Evolutionary conservation across 176 grass and related monocot species (phyloP).

Genomic region (Chloris gayana): DNA sequence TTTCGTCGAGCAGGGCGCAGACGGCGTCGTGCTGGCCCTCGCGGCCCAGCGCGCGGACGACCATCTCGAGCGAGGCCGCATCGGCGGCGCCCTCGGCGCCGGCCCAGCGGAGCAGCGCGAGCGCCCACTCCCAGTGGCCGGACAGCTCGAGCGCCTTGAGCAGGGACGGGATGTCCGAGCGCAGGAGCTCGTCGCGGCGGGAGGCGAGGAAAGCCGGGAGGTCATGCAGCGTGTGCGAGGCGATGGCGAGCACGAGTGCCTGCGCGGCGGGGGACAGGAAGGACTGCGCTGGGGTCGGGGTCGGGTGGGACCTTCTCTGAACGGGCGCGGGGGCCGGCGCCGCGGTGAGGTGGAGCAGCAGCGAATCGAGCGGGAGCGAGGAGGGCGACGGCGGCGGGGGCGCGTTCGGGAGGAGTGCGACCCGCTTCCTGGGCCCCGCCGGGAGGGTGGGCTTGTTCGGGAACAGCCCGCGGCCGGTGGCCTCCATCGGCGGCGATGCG

Average conservation of each 20-base stretch:
- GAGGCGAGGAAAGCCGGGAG: slow-evolving; percentile 29
- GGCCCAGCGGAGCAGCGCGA: slow-evolving; percentile 54
- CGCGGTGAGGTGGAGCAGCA: slow-evolving; percentile 66
- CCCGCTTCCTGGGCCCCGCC: slow-evolving; percentile 9
- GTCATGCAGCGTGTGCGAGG: slow-evolving; percentile 10
- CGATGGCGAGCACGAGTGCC: slow-evolving; percentile 27
- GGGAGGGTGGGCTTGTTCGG: slow-evolving; percentile 72
- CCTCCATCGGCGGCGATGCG: slow-evolving; percentile 59
- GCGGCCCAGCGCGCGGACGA: slow-evolving; percentile 61
- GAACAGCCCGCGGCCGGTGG: slow-evolving; percentile 46
- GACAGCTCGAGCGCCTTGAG: slow-evolving; percentile 56
- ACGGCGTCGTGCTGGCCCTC: slow-evolving; percentile 54
- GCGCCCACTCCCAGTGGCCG: slow-evolving; percentile 61
- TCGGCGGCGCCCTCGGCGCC: slow-evolving; percentile 35
- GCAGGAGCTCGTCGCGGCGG: slow-evolving; percentile 30
- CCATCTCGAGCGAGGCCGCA: slow-evolving; percentile 60
- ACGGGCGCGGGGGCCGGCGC: background rate
- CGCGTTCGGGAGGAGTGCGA: slow-evolving; percentile 40
- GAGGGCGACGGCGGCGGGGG: slow-evolving; percentile 37
- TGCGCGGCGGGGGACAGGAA: slow-evolving; percentile 43
- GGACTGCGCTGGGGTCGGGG: slow-evolving; percentile 24
- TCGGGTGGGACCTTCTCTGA: slow-evolving; percentile 7
- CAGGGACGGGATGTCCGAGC: slow-evolving; percentile 43
- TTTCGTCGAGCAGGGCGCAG: slow-evolving; percentile 71
- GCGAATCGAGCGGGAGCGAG: slow-evolving; percentile 65